Percentiles rank a stretch among this genome's conserved stretches.
Conservation (phyloP, 352 stramenopile genomes). For the Phytophthora cactorum region DNA sequence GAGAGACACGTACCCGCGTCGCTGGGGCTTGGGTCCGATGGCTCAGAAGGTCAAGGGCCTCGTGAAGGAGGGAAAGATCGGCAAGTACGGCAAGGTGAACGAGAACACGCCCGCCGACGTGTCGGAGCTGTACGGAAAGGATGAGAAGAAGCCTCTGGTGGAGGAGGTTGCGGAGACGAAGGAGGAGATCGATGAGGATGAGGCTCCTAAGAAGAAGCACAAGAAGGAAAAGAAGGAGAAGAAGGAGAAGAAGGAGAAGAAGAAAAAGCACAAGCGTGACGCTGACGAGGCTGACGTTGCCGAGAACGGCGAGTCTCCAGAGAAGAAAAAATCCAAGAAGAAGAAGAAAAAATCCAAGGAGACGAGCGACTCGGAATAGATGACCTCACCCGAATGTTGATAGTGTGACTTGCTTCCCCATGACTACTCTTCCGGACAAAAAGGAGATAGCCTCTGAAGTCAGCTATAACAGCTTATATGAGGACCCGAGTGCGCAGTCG, state of each 20-base stretch:
- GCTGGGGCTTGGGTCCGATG: constrained; percentile 99
- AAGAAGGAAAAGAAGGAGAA: constrained; percentile 63
- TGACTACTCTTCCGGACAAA: constrained; percentile 36
- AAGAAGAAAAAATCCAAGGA: constrained; percentile 89
- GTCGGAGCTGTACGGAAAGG: constrained; percentile 74
- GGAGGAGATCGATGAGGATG: constrained; percentile 36
- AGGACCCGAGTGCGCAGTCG: constrained; percentile 25
- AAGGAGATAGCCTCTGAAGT: constrained; percentile 28
- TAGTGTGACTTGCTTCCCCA: constrained; percentile 27
- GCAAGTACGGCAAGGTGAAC: constrained; percentile 92
- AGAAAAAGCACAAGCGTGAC: constrained; percentile 85
- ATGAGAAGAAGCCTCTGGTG: constrained; percentile 66
- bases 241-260: constrained; percentile 84
- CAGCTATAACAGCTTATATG: constrained; percentile 9
- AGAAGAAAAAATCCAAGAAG: constrained; percentile 91
- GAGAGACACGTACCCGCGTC: constrained; percentile 98
- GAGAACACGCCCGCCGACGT: constrained; percentile 84
- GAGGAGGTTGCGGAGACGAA: constrained; percentile 50
- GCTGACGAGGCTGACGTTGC: constrained; percentile 46
- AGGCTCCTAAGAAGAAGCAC: constrained; percentile 68
- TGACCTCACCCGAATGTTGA: constrained; percentile 8
- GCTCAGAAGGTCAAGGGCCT: constrained; percentile 99
- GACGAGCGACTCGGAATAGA: constrained; percentile 78
- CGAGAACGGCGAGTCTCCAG: constrained; percentile 66
- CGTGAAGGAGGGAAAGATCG: constrained; percentile 94